phyloP scores from a whole-genome alignment of 2,329 filamentous ascomycete species.

The Clonostachys rosea region DNA sequence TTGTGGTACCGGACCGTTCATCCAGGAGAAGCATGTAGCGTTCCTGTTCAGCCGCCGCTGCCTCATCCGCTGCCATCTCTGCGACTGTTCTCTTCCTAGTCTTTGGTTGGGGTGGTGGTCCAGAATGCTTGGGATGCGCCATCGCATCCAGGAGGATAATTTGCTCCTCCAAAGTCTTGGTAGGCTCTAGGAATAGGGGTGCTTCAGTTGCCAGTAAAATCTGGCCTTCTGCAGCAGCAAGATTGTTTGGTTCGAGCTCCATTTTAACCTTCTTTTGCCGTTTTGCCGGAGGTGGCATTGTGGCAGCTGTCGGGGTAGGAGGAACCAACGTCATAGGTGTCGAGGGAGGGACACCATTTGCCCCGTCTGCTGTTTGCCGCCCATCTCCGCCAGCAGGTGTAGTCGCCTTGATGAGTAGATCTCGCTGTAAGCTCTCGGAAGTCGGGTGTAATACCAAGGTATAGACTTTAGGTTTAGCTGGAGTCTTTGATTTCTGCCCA shows the following conservation, averaged over 20 bases:
- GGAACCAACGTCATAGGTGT: conserved; percentile 59
- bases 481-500: conserved; percentile 21
- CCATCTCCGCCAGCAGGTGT: conserved; percentile 42
- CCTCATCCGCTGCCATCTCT: conserved; percentile 92
- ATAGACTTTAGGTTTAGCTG: conserved; percentile 58
- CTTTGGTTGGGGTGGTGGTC: conserved; percentile 77
- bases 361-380: conserved; percentile 15
- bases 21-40: conserved; percentile 91
- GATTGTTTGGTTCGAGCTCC: conserved; percentile 70
- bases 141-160: conserved; percentile 68
- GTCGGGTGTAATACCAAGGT: conserved; percentile 87
- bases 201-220: conserved; percentile 70
- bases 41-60: conserved; percentile 82
- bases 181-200: conserved; percentile 74
- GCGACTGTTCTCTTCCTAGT: conserved; percentile 89
- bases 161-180: conserved; percentile 62
- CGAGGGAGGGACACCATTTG: conserved; percentile 57
- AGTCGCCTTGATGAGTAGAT: conserved; percentile 70
- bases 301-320: conserved; percentile 55
- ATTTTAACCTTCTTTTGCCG: conserved; percentile 66
- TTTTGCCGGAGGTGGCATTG: conserved; percentile 58
- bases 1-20: conserved; percentile 63
- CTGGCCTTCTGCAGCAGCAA: conserved; percentile 71
- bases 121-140: conserved; percentile 72
- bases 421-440: conserved; percentile 65